Evolutionary conservation across 306 rosid genomes (phyloP).

Genomic region (Lathyrus aphaca): DNA sequence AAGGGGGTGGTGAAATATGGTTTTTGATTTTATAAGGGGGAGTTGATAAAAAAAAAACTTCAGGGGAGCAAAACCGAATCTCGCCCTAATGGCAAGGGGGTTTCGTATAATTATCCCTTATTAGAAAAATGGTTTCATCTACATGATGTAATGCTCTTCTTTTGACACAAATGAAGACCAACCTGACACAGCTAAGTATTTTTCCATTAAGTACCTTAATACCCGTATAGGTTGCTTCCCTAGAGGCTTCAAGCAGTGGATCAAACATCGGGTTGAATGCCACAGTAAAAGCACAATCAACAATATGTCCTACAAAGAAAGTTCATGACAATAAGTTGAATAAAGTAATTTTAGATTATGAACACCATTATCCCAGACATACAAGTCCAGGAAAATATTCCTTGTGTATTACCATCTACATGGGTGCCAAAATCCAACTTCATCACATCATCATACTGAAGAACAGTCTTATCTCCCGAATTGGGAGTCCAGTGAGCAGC

Average conservation of each 20-base stretch:
- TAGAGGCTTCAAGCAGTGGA: constrained; percentile 95
- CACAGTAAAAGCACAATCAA: constrained; percentile 95
- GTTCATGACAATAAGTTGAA: constrained; percentile 29
- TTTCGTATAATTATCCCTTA: no score
- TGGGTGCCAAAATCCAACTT: constrained; percentile 98
- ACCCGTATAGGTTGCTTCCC: constrained; percentile 94
- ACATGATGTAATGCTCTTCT: neutral
- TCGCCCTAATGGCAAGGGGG: no score
- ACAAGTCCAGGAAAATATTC: neutral
- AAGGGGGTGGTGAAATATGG: no score
- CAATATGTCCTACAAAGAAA: constrained; percentile 68
- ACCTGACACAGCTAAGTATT: constrained; percentile 13
- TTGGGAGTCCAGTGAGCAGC: constrained; percentile 99
- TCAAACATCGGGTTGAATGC: constrained; percentile 93
- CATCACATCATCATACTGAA: constrained; percentile 96
- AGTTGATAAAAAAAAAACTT: no score
- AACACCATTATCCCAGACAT: constrained; percentile 24
- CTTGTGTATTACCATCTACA: constrained; percentile 70
- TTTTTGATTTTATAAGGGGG: no score
- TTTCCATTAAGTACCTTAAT: constrained; percentile 67
- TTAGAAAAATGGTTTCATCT: constrained; percentile 3
- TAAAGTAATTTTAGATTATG: constrained; percentile 14
- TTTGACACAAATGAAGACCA: constrained; percentile 20
- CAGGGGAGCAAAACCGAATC: no score
- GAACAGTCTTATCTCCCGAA: constrained; percentile 88